Evolutionary conservation across 805 yeast species (phyloP).

Genomic region (Peterozyma xylosa): DNA sequence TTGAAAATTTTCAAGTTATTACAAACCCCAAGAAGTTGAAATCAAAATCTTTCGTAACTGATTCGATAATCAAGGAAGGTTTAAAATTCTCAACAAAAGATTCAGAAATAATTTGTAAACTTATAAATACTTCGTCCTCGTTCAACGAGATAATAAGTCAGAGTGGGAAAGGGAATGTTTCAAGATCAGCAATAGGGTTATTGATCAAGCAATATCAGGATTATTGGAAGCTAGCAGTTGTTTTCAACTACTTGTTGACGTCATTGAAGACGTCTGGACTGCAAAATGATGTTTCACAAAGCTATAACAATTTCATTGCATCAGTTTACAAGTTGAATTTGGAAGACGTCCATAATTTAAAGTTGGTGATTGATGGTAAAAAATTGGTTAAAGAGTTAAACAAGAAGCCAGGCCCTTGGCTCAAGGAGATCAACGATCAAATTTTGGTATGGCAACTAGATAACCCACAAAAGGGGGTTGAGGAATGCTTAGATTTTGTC

Average conservation of each 20-base stretch:
- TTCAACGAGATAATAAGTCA: conserved; percentile 19
- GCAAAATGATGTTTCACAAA: conserved; percentile 14
- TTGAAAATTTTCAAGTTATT: conserved; percentile 29
- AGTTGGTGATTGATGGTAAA: conserved; percentile 74
- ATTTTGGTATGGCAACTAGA: conserved; percentile 74
- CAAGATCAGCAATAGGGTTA: conserved; percentile 55
- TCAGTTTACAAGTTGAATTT: conserved; percentile 27
- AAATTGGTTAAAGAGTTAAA: conserved; percentile 42
- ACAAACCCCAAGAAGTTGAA: conserved; percentile 27
- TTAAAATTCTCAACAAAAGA: conserved; percentile 55
- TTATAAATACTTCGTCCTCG: conserved; percentile 26
- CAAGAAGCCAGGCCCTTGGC: conserved; percentile 84
- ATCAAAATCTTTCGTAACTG: conserved; percentile 30
- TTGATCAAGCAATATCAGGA: conserved; percentile 47
- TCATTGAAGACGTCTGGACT: conserved; percentile 7
- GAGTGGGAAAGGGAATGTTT: conserved; percentile 9
- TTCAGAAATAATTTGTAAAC: conserved; percentile 39
- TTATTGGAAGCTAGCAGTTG: conserved; percentile 37
- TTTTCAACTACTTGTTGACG: conserved; percentile 23
- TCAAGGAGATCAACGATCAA: conserved; percentile 46
- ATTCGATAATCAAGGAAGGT: conserved; percentile 57
- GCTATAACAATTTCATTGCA: conserved; percentile 26
- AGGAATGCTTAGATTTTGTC: conserved; percentile 46
- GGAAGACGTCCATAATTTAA: conserved; percentile 36
- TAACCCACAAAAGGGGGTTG: conserved; percentile 46